Evolutionary conservation across 805 yeast species (phyloP).

Genomic region (Barnettozyma sucrosica): DNA sequence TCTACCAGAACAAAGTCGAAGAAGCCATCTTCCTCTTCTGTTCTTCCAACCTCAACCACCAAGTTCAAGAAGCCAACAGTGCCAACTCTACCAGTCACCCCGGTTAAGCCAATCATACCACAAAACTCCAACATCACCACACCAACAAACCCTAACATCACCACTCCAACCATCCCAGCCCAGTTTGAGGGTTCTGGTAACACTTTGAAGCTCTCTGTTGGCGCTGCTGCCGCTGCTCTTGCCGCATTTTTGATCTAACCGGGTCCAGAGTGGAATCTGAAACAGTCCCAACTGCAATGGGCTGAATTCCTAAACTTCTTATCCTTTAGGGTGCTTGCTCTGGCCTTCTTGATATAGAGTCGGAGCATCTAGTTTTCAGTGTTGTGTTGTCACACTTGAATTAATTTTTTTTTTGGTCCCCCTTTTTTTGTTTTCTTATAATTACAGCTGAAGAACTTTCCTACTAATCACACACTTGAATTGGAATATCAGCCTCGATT

Average conservation of each 20-base stretch:
- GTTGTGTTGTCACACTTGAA: too few relatives aligned
- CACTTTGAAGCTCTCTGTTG: constrained; percentile 5
- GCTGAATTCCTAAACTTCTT: not conserved
- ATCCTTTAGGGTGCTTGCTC: not conserved
- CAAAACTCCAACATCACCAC: not conserved
- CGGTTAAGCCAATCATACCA: constrained; percentile 2
- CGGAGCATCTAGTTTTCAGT: not conserved
- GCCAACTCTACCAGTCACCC: not conserved
- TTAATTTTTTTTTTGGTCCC: not conserved
- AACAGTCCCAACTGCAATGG: not conserved
- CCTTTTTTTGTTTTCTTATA: too few relatives aligned
- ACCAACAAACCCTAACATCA: not conserved
- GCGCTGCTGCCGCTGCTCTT: constrained; percentile 8
- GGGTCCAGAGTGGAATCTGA: too few relatives aligned
- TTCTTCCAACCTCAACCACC: constrained; percentile 2
- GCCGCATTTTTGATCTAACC: constrained; percentile 9
- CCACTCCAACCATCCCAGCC: constrained; percentile 2
- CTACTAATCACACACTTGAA: too few relatives aligned
- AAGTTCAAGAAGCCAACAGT: not conserved
- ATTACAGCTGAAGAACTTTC: too few relatives aligned
- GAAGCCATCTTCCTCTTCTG: not conserved
- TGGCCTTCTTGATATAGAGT: too few relatives aligned
- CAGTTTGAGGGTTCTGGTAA: constrained; percentile 10
- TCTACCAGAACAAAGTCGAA: not conserved
- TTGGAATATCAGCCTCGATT: too few relatives aligned